phyloP scores from a whole-genome alignment of 805 yeast genomes.

The Deakozyma indianensis region DNA sequence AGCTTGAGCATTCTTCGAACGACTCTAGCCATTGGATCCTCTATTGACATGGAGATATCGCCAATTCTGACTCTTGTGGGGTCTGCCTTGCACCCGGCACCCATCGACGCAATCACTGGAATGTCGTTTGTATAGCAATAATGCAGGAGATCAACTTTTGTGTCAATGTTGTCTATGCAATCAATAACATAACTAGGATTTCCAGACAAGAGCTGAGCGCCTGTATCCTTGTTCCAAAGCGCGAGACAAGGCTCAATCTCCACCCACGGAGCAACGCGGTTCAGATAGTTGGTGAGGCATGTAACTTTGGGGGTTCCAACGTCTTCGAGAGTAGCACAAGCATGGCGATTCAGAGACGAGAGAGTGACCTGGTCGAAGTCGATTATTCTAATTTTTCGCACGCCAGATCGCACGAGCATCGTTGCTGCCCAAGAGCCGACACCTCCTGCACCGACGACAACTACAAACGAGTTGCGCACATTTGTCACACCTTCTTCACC shows the following conservation, averaged over 20 bases:
- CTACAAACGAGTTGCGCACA: slow-evolving; percentile 56
- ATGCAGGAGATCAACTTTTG: slow-evolving; percentile 81
- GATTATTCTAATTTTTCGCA: slow-evolving; percentile 59
- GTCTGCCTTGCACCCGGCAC: slow-evolving; percentile 94
- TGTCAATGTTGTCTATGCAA: slow-evolving; percentile 92
- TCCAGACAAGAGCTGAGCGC: slow-evolving; percentile 42
- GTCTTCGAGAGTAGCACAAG: slow-evolving; percentile 80
- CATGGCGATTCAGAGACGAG: slow-evolving; percentile 84
- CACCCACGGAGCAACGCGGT: slow-evolving; percentile 86
- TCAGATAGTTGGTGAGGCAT: slow-evolving; percentile 55
- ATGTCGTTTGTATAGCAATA: slow-evolving; percentile 49
- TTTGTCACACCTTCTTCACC: slow-evolving; percentile 72
- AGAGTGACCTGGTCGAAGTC: slow-evolving; percentile 95
- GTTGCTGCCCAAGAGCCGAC: slow-evolving; percentile 96
- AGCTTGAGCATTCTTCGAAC: slow-evolving; percentile 75
- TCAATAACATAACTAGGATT: slow-evolving; percentile 75
- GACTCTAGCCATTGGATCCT: slow-evolving; percentile 81
- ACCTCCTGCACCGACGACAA: slow-evolving; percentile 92
- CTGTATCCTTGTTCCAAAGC: slow-evolving; percentile 53
- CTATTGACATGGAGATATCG: slow-evolving; percentile 81
- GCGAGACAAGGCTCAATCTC: slow-evolving; percentile 63
- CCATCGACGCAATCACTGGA: slow-evolving; percentile 81
- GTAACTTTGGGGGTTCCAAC: slow-evolving; percentile 89
- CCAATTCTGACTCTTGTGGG: slow-evolving; percentile 83
- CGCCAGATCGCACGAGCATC: slow-evolving; percentile 85